phyloP scores from a whole-genome alignment of 2,329 filamentous ascomycete genomes.

The Talaromyces piceae region DNA sequence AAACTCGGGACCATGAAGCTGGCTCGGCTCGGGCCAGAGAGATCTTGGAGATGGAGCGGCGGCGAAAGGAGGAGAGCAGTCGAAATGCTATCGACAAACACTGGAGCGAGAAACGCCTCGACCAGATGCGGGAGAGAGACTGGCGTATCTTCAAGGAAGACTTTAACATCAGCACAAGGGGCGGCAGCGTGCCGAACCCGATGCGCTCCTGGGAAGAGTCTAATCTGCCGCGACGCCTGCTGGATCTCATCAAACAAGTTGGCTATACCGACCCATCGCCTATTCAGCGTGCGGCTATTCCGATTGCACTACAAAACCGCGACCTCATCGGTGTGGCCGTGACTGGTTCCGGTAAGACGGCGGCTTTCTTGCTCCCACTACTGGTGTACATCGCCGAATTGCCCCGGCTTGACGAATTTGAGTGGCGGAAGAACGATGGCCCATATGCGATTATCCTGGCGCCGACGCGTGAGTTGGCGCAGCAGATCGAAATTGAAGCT shows the following conservation, averaged over 20 bases:
- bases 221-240: constrained; percentile 63
- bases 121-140: constrained; percentile 93
- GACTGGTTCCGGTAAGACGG: constrained; percentile 97
- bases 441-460: constrained; percentile 96
- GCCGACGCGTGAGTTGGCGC: constrained; percentile 91
- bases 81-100: constrained; percentile 79
- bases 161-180: constrained; percentile 93
- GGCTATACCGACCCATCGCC: constrained; percentile 89
- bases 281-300: constrained; percentile 90
- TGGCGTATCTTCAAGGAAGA: constrained; percentile 99
- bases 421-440: constrained; percentile 84
- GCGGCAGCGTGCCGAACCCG: constrained; percentile 83
- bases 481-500: constrained; percentile 93
- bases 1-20: constrained; percentile 66
- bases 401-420: constrained; percentile 71
- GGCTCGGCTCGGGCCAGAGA: constrained; percentile 69
- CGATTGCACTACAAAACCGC: constrained; percentile 82
- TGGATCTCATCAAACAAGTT: constrained; percentile 74
- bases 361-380: constrained; percentile 83
- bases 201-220: constrained; percentile 95
- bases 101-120: constrained; percentile 88
- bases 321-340: constrained; percentile 98
- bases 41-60: constrained; percentile 77
- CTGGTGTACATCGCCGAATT: constrained; percentile 91
- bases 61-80: constrained; percentile 62